Evolutionary conservation across 2,329 filamentous ascomycete genomes (phyloP), one percentile per base, ranked within the genome.

Genomic region (Xylariomycetidae sp.): DNA sequence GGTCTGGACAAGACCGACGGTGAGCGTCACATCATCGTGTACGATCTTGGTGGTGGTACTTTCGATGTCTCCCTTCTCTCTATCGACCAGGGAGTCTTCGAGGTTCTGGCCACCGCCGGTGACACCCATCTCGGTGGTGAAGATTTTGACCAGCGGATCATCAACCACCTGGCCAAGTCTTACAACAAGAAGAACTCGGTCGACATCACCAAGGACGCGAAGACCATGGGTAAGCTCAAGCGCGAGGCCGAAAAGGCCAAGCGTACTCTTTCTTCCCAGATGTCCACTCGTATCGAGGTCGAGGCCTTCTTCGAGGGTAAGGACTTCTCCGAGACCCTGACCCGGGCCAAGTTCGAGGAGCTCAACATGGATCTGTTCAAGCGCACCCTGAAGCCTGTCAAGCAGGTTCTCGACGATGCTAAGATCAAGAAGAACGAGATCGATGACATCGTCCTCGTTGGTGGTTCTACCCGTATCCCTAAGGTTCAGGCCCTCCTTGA

Each of bases 151-250:
- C 88, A 97, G 78, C 84, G 90, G 62, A 77, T 97, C 65, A 95
- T 97, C 73, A 88, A 85, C 76, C 77, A 90, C 80, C 88, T 97
- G 62, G 82, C 84, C 74, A 96, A 97, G 84, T 74, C 77, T 54
- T 97, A 94, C 82, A 97, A 97, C 83, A 96, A 96, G 84, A 92
- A 96, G 79, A 78, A 96, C 75, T 70, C 67, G 53, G 88, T 94
- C 50, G 88, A 98, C 54, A 79, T 97, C 61, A 85, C 82, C 70
- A 94, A 94, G 76, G 88, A 97, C 61, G 70, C 83, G 49, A 96
- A 96, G 85, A 84, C 90, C 50, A 97, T 97, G 89, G 88, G 89
- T 72, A 98, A 97, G 75, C 80, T 98, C 54, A 97, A 97, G 87
- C 89, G 92, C 56, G 92, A 97, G 69, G 90, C 92, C 53, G 92